These are phyloP conservation scores for Papilionanthe hybrid DNA, from an alignment of 116 monocot genomes.

Conservation along the genomic window DNA sequence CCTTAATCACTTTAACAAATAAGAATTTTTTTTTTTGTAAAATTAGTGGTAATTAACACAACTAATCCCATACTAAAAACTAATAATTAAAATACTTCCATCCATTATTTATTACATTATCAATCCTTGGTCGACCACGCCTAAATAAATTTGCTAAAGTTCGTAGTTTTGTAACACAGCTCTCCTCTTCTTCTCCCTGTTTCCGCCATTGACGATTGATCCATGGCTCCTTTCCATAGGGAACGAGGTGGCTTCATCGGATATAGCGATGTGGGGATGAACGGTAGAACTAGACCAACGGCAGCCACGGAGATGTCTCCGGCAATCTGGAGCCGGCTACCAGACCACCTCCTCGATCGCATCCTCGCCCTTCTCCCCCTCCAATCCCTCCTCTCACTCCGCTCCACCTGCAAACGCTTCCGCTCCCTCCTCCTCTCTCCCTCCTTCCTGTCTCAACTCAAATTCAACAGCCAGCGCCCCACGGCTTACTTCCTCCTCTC, in stretches of 20 bases:
- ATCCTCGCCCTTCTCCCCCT: slow-evolving; percentile 47
- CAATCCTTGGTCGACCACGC: no score
- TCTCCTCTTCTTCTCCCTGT: no score
- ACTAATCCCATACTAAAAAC: no score
- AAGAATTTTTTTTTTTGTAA: no score
- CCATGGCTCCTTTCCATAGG: background rate
- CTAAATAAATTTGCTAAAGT: no score
- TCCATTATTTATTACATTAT: no score
- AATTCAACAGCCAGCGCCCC: background rate
- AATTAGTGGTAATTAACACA: no score
- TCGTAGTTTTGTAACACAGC: no score
- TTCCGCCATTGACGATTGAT: background rate
- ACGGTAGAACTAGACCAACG: background rate
- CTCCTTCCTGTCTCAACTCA: slow-evolving; percentile 40
- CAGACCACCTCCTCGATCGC: slow-evolving; percentile 41
- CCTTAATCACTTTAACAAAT: no score
- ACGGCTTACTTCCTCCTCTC: slow-evolving; percentile 36
- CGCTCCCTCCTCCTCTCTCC: slow-evolving; percentile 39
- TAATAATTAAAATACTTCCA: no score
- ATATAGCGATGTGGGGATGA: background rate
- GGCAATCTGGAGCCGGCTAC: slow-evolving; percentile 35
- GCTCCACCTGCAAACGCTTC: slow-evolving; percentile 43
- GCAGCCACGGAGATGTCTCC: slow-evolving; percentile 25
- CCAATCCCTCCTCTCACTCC: slow-evolving; percentile 28
- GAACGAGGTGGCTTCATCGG: background rate